These are phyloP conservation scores for Hymenoscyphus fructigenus DNA, from an alignment of 2,329 filamentous ascomycete species.

Conservation along the genomic window DNA sequence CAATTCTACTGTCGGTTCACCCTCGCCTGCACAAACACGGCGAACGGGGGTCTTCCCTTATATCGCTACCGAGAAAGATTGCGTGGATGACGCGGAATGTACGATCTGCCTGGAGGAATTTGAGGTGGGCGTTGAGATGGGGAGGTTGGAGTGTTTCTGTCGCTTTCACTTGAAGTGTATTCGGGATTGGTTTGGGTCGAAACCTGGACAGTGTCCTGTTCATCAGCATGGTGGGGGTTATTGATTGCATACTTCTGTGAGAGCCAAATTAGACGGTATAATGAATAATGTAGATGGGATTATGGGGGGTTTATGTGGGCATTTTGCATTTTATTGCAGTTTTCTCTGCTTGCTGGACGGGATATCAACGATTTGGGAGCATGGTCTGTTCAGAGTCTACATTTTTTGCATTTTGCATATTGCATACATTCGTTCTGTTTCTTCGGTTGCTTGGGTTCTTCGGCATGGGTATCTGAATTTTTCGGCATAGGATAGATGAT, in stretches of 20 bases:
- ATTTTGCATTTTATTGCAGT: too few relatives aligned
- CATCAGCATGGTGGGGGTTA: conserved; percentile 52
- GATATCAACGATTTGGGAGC: too few relatives aligned
- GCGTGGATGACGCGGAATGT: conserved; percentile 65
- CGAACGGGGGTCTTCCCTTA: conserved; percentile 64
- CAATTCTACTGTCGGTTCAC: conserved; percentile 1
- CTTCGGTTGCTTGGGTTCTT: too few relatives aligned
- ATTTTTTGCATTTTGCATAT: too few relatives aligned
- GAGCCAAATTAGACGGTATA: too few relatives aligned
- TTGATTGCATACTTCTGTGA: background rate
- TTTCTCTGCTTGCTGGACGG: too few relatives aligned
- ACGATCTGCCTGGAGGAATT: conserved; percentile 69
- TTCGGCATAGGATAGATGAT: too few relatives aligned
- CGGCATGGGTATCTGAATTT: too few relatives aligned
- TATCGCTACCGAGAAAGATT: conserved; percentile 65
- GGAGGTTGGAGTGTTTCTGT: conserved; percentile 65
- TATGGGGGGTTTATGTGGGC: too few relatives aligned
- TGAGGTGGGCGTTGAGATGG: conserved; percentile 60
- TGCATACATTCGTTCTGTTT: too few relatives aligned
- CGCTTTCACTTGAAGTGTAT: conserved; percentile 63
- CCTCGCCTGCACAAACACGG: conserved; percentile 39
- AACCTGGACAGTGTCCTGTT: conserved; percentile 63
- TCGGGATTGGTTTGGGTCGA: conserved; percentile 59
- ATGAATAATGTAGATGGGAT: too few relatives aligned
- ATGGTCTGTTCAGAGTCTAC: too few relatives aligned